A percentile compares a stretch with the other conserved stretches of the same genome.
These are phyloP conservation scores for Mycosphaerella sp. DNA, from an alignment of 2,329 filamentous ascomycete genomes.

Conservation along the genomic window DNA sequence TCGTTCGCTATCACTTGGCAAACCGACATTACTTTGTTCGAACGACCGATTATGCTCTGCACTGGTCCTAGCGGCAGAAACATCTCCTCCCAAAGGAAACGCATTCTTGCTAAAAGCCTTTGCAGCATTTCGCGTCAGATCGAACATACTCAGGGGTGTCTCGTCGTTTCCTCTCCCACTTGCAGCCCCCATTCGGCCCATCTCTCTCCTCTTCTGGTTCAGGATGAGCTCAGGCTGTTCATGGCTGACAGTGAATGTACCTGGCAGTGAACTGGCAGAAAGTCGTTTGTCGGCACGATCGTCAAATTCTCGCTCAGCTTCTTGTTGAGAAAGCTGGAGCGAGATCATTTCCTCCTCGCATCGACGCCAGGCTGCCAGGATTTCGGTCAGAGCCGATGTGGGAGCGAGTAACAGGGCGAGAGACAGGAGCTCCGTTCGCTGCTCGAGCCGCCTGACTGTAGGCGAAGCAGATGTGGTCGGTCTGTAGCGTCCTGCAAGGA, in stretches of 20 bases:
- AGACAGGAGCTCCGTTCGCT: slow-evolving; percentile 72
- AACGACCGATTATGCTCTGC: slow-evolving; percentile 15
- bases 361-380: slow-evolving; percentile 66
- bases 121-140: slow-evolving; percentile 46
- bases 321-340: slow-evolving; percentile 59
- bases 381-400: slow-evolving; percentile 61
- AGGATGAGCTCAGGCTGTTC: slow-evolving; percentile 31
- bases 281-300: slow-evolving; percentile 52
- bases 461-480: slow-evolving; percentile 43
- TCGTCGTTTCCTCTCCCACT: slow-evolving; percentile 37
- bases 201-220: slow-evolving; percentile 39
- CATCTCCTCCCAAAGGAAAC: slow-evolving; percentile 38
- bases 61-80: slow-evolving; percentile 2
- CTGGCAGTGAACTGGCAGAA: slow-evolving; percentile 34
- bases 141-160: slow-evolving; percentile 49
- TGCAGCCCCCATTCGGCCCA: slow-evolving; percentile 28
- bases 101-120: slow-evolving; percentile 41
- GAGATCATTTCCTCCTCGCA: slow-evolving; percentile 71
- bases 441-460: slow-evolving; percentile 64
- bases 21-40: slow-evolving; percentile 23
- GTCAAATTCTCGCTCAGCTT: slow-evolving; percentile 65
- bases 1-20: slow-evolving; percentile 32
- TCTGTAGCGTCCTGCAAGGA: slow-evolving; percentile 70
- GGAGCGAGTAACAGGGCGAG: slow-evolving; percentile 70
- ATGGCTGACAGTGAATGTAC: slow-evolving; percentile 38